Base-by-base conservation (phyloP, 768 basidiomycete species). In the Hebeloma cylindrosporum region DNA sequence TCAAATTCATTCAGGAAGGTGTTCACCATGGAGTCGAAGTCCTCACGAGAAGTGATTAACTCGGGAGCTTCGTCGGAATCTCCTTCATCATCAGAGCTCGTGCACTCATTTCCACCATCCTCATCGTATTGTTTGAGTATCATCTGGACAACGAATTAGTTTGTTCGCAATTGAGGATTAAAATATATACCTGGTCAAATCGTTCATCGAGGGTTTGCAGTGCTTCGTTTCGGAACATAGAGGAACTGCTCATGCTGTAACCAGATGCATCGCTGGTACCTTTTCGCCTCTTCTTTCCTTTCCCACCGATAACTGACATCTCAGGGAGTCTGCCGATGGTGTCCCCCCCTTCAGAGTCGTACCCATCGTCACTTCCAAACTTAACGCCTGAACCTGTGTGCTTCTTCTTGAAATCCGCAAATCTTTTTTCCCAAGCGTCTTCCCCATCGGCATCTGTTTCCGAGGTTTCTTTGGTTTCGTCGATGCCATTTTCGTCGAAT, bases 211-310 rank as follows among this genome's bases (percentile, higher is more conserved):
- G 72, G 2, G 83, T 86, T 40, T 89, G 81, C 21, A 98, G 67
- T 1, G 91, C 84, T 54, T 93, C 87, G 52, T 90, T 98, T 33
- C 96, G 81, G 68, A 81, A 88, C 88, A 98, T 92, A 10, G 92
- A 92, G 3, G 92, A 93, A 57, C 91, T 93, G 63, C 89, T 95
- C 93, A 99, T 97, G 61, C 88, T 91, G 73, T 95, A 95, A 9
- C 91, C 93, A 16, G 90, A 92, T 7, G 90, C 93, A 51, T 92
- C 87, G 39, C 88, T 92, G 0, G 82, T 73, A 3, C 82, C 83
- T 54, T 83, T 83, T 52, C 82, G 73, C 59, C 86, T 71, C 59
- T 82, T 78, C 67, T 82, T 85, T 4, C 85, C 84, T 67, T 81
- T 85, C 4, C 86, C 85, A 11, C 92, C 87, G 37, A 84, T 73